Evolutionary conservation across 1,284 basidiomycete species (phyloP).

Genomic region (Rhodotorula mucilaginosa): DNA sequence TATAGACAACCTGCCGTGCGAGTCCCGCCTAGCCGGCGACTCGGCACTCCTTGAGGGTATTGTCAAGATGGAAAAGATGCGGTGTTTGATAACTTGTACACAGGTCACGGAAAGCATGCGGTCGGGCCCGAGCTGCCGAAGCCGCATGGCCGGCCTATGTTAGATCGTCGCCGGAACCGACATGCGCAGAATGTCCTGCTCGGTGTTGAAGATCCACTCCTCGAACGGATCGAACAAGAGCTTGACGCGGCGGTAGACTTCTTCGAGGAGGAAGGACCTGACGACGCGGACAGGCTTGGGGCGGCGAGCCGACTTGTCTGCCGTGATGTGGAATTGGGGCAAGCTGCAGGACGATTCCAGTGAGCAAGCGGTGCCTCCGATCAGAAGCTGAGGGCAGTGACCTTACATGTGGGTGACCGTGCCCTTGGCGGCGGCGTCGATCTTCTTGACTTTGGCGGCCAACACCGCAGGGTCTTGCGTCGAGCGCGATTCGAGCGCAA

Average conservation of each 20-base stretch:
- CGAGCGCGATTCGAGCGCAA: slow-evolving; percentile 53
- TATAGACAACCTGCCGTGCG: too few species aligned
- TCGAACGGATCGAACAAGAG: slow-evolving; percentile 44
- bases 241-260: slow-evolving; percentile 58
- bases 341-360: slow-evolving; percentile 51
- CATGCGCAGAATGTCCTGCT: slow-evolving; percentile 21
- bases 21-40: too few species aligned
- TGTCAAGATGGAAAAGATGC: too few species aligned
- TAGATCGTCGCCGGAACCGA: slow-evolving; percentile 11
- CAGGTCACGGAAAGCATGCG: too few species aligned
- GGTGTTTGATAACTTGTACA: too few species aligned
- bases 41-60: too few species aligned
- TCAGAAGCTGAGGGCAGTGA: background rate
- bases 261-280: slow-evolving; percentile 58
- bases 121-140: too few species aligned
- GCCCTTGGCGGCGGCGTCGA: slow-evolving; percentile 53
- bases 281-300: slow-evolving; percentile 43
- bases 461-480: slow-evolving; percentile 48
- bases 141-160: background rate
- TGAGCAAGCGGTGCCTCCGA: background rate
- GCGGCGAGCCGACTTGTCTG: slow-evolving; percentile 43
- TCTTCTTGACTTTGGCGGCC: slow-evolving; percentile 50
- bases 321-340: slow-evolving; percentile 60
- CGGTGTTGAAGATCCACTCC: slow-evolving; percentile 17
- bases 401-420: slow-evolving; percentile 60